These are phyloP conservation scores for Saccharomyces mikatae DNA, from an alignment of 805 yeast species.

Conservation along the genomic window DNA sequence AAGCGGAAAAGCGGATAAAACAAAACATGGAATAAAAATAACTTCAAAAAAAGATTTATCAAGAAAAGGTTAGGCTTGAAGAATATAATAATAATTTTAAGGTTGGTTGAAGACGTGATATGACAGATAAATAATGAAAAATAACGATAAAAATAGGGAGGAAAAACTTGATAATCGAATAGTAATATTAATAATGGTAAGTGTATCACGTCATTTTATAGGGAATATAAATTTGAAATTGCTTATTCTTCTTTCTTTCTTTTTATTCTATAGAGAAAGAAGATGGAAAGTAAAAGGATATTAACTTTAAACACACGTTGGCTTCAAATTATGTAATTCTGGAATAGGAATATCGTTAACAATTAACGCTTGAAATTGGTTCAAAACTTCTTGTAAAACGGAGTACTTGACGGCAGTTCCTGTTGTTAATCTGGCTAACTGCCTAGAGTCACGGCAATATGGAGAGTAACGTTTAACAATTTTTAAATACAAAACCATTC, in stretches of 20 bases:
- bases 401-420: conserved; percentile 39
- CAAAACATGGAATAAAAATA: background rate
- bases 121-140: background rate
- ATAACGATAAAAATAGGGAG: background rate
- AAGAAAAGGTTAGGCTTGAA: background rate
- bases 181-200: background rate
- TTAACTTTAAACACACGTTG: conserved; percentile 14
- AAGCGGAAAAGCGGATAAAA: background rate
- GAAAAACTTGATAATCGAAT: background rate
- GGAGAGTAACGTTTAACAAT: conserved; percentile 44
- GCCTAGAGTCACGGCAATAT: conserved; percentile 41
- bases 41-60: background rate
- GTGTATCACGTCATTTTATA: background rate
- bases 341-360: conserved; percentile 37
- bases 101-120: background rate
- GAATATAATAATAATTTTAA: background rate
- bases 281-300: background rate
- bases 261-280: background rate
- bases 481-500: conserved; percentile 48
- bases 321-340: conserved; percentile 31
- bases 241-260: conserved; percentile 1
- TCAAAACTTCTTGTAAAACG: conserved; percentile 33
- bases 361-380: conserved; percentile 33
- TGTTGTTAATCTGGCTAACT: conserved; percentile 38
- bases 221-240: background rate